Percentiles rank a stretch among this genome's conserved stretches.
These are phyloP conservation scores for Pseudonectria foliicola DNA, from an alignment of 2,329 filamentous ascomycete species.

Conservation along the genomic window DNA sequence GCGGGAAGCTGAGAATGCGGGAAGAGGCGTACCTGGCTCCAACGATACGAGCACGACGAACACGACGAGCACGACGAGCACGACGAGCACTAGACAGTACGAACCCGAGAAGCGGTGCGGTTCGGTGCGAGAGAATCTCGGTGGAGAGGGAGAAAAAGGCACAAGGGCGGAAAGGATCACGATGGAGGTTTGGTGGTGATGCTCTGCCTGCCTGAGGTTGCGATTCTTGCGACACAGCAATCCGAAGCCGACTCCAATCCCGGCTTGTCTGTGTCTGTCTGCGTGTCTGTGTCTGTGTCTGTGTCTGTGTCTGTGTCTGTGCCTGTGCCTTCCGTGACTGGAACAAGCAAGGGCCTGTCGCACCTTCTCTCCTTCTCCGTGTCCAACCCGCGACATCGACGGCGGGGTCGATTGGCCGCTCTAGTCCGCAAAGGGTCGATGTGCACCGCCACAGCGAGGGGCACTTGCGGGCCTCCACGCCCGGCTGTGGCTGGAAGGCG, in stretches of 20 bases:
- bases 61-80: slow-evolving; percentile 5
- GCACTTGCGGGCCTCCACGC: slow-evolving; percentile 4
- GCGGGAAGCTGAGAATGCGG: neutral
- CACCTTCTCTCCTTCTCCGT: too few relatives aligned
- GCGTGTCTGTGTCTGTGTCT: too few relatives aligned
- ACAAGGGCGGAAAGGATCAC: slow-evolving; percentile 1
- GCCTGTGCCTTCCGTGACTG: too few relatives aligned
- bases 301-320: too few relatives aligned
- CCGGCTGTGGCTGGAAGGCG: neutral
- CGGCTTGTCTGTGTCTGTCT: too few relatives aligned
- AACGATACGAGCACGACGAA: slow-evolving; percentile 8
- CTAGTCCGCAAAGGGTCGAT: too few relatives aligned
- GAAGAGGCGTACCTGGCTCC: neutral
- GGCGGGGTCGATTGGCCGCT: too few relatives aligned
- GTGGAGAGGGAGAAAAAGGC: slow-evolving; percentile 9
- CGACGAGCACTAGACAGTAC: slow-evolving; percentile 4
- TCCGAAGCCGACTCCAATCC: too few relatives aligned
- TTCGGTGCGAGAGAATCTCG: too few relatives aligned
- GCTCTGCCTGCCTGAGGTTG: slow-evolving; percentile 4
- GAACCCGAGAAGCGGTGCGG: slow-evolving; percentile 4
- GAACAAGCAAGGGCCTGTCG: too few relatives aligned
- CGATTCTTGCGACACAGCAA: too few relatives aligned
- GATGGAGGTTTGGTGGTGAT: slow-evolving; percentile 3
- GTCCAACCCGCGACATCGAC: too few relatives aligned
- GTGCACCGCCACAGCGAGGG: slow-evolving; percentile 23